Base-by-base conservation (phyloP, 192 early-diverging fungal species). In the Coemansia guatemalensis region DNA sequence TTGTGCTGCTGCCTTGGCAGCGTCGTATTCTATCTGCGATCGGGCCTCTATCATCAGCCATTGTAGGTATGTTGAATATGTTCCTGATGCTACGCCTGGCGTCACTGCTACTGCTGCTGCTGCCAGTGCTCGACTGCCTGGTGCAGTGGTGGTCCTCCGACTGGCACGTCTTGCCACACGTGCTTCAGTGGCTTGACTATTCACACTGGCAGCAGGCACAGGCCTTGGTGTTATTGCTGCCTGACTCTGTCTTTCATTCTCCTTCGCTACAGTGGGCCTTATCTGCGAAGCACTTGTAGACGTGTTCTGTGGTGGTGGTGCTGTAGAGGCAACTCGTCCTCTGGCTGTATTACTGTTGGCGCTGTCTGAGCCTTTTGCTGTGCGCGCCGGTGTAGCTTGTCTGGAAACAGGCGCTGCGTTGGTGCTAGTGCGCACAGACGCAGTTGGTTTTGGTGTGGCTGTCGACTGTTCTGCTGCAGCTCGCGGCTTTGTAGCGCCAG, bases 31-130 rank as follows among this genome's bases (percentile, higher is more conserved):
- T 54, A 62, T 64, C 41, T 74, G 67, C 44, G 71, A 55, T 8
- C 71, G 77, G 2, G 77, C 77, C 17, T 74, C 71, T 32, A 70
- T 53, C 64, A 80, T 26, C 39, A 47, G 67, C 77, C 77, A 80
- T 32, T 74, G 77, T 5, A 74, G 20, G 21, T 68, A 68, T 39
- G 62, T 53, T 3, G 62, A 23, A 47, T 68, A 54, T 27, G 53
- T 30, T 56, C 9, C 53, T 26, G 53, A 48, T 8, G 55, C 48
- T 4, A 44, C 56, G 17, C 17, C 49, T 33, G 33, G 20, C 18
- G 59, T 14, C 21, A 39, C 6, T 20, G 67, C 47, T 27, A 55
- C 29, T 29, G 30, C 39, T 47, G 25, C 22, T 58, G 53, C 29
- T 8, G 29, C 27, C 7, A 25, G 17, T 17, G 59, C 29, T n/a